These are phyloP conservation scores for Macroventuria anomochaeta DNA, from an alignment of 2,329 filamentous ascomycete genomes.

Conservation along the genomic window DNA sequence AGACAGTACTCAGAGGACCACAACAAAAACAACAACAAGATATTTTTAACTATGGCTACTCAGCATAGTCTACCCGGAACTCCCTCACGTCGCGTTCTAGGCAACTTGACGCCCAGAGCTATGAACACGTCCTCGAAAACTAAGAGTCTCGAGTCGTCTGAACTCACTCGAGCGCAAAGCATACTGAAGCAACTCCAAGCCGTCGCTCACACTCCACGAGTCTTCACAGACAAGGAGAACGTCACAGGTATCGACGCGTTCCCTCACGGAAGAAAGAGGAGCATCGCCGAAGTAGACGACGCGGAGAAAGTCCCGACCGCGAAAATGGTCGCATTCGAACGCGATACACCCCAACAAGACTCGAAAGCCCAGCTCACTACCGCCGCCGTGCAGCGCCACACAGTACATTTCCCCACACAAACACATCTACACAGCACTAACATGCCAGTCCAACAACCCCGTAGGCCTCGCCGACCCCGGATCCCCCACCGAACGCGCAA, in stretches of 20 bases:
- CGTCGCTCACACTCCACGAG: conserved; percentile 31
- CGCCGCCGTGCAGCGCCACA: conserved; percentile 35
- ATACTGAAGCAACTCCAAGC: conserved; percentile 46
- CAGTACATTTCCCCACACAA: conserved; percentile 26
- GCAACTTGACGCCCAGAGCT: conserved; percentile 43
- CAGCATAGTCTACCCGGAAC: conserved; percentile 37
- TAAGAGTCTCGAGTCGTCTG: conserved; percentile 26
- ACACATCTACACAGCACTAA: conserved; percentile 29
- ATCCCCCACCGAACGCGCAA: conserved; percentile 46
- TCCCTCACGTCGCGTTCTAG: conserved; percentile 44
- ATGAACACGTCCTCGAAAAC: conserved; percentile 43
- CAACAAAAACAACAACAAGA: conserved; percentile 26
- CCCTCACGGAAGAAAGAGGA: conserved; percentile 43
- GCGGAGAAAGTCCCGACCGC: conserved; percentile 34
- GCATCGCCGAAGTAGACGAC: conserved; percentile 46
- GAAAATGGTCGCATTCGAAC: conserved; percentile 36
- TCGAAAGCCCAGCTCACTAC: conserved; percentile 30
- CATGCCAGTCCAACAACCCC: conserved; percentile 33
- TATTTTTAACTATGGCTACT: conserved; percentile 30
- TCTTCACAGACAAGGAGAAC: conserved; percentile 42
- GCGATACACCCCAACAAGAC: conserved; percentile 23
- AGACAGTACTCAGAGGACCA: conserved; percentile 30
- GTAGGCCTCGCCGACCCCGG: conserved; percentile 37
- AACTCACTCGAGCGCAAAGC: conserved; percentile 37
- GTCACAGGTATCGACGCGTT: conserved; percentile 20